Evolutionary conservation across 345 rosid genomes (phyloP), one percentile per base, ranked within the genome.

Genomic region (Citrus sinensis): DNA sequence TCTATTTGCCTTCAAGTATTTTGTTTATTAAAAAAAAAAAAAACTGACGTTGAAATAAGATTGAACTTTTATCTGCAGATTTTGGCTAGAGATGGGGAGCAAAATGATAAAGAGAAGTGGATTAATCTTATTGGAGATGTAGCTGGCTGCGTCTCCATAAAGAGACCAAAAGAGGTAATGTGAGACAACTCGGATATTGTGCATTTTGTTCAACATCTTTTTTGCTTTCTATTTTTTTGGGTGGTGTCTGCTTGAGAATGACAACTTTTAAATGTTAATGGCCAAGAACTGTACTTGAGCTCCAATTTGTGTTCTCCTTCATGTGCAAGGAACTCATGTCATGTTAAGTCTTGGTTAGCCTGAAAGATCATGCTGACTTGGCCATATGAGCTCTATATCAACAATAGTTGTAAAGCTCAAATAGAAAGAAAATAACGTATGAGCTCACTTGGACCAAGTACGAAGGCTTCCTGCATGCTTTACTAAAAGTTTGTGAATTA

Each of bases 131-230:
- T 95, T 80, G 98, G 99, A 73, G 88, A 87, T 82, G 65, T 93
- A 82, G 98, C 98, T 78, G 87, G 93, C 67, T 89, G 92, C 87
- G 90, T 95, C 82, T 92, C 96, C 73, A 95, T 95, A 67, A 95
- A 95, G 90, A 95, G 98, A 85, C 99, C 99, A 64, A 95, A 95
- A 83, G 99, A 93, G 93, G 98, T 95, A 83, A 80, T 51, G 59
- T 74, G 39, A 61, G 61, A 77, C 56, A 29, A 25, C 67, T 30
- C 0, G 25, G 4, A 6, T 51, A n/a, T 27, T 49, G 60, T 70
- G 61, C 64, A 56, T 14, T 56, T 56, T 24, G 46, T 56, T 34
- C 5, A 32, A 71, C 9, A 35, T 46, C 16, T 59, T 73, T 32
- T 24, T 27, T 3, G 24, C 19, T 7, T 65, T 20, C 17, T 17